Evolutionary conservation across 306 rosid genomes (phyloP).

Genomic region (Medicago truncatula): DNA sequence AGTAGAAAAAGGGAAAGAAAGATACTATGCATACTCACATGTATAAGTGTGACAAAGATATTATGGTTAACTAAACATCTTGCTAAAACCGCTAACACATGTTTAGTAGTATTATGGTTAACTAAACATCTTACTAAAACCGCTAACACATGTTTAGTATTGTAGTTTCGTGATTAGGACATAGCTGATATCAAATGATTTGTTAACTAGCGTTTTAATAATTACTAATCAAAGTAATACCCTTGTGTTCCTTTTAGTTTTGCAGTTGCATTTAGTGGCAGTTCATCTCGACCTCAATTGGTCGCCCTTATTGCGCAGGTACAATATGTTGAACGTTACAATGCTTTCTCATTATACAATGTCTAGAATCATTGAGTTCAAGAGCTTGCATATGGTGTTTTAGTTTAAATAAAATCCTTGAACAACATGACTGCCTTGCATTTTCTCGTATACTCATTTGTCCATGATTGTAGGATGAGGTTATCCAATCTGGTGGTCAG

Average conservation of each 20-base stretch:
- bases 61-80: constrained; percentile 1
- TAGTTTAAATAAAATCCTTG: constrained; percentile 12
- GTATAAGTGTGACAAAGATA: neutral
- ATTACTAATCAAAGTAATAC: constrained; percentile 29
- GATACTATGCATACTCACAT: neutral
- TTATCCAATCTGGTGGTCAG: constrained; percentile 73
- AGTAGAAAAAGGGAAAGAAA: constrained; percentile 18
- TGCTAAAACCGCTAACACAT: too few species aligned
- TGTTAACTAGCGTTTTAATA: constrained; percentile 29
- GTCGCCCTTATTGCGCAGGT: constrained; percentile 98
- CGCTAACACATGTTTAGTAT: constrained; percentile 6
- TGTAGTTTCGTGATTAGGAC: constrained; percentile 21
- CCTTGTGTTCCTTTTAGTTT: constrained; percentile 61
- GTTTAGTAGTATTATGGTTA: constrained; percentile 28
- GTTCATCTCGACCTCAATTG: constrained; percentile 82
- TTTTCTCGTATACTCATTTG: constrained; percentile 19
- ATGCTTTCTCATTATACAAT: constrained; percentile 27
- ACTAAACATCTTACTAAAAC: neutral
- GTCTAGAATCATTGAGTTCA: constrained; percentile 27
- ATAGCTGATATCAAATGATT: constrained; percentile 38
- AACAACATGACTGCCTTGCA: constrained; percentile 21
- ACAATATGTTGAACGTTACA: constrained; percentile 41
- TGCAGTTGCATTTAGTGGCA: constrained; percentile 85
- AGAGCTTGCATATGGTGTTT: constrained; percentile 31
- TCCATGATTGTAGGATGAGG: constrained; percentile 68